A percentile compares a stretch with the other conserved stretches of the same genome.
Conservation (phyloP, 2,329 filamentous ascomycete genomes). For the Nemania abortiva region DNA sequence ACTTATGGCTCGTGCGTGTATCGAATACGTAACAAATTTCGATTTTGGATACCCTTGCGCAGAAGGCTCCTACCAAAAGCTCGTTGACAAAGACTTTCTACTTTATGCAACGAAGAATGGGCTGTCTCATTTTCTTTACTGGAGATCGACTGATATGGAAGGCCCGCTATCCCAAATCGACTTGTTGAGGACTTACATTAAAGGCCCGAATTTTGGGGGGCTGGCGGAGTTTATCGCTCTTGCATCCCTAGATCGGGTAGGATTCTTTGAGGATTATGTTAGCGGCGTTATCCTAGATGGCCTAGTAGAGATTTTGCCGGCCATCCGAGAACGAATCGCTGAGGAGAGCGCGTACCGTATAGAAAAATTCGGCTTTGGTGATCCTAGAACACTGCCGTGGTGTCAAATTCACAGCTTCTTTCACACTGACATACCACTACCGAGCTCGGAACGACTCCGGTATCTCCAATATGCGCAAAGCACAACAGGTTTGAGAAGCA, state of each 20-base stretch:
- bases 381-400: background rate
- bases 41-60: slow-evolving; percentile 10
- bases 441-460: background rate
- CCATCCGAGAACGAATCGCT: background rate
- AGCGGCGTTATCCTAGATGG: background rate
- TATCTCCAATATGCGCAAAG: background rate
- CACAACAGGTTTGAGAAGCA: background rate
- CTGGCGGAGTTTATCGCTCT: background rate
- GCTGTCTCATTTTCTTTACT: background rate
- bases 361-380: background rate
- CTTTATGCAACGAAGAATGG: slow-evolving; percentile 10
- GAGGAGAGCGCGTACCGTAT: background rate
- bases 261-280: background rate
- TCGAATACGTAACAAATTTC: slow-evolving; percentile 8
- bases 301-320: background rate
- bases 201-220: slow-evolving; percentile 6
- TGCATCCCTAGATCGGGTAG: background rate
- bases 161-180: background rate
- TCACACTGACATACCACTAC: background rate
- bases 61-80: slow-evolving; percentile 14
- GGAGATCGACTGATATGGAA: background rate
- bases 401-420: background rate
- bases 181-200: background rate
- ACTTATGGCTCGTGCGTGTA: background rate
- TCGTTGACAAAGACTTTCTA: background rate